Evolutionary conservation across 176 grass and related monocot genomes (phyloP), one percentile per base, ranked within the genome.

Genomic region (Zoysia japonica): DNA sequence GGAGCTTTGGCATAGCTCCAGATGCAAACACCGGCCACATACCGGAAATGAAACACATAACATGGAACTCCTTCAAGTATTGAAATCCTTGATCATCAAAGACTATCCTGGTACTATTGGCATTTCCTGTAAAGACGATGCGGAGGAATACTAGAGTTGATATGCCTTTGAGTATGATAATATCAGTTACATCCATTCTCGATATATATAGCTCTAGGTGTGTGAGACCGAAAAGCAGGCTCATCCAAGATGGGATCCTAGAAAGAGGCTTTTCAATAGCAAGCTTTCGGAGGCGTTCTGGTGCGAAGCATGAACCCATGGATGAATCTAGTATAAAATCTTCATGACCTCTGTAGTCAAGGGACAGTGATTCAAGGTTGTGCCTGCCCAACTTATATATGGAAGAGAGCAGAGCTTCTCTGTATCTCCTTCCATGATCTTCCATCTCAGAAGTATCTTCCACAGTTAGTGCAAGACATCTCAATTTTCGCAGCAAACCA

Each of bases 291-390:
- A 77, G 74, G 10, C 14, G 1, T 36, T 38, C 43, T 0, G 35
- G 28, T 48, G 28, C 5, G 20, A 77, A 77, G 14, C 74, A 76
- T 47, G 74, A 76, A 62, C 45, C 45, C 59, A 77, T 77, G 1
- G 74, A 65, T 19, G 74, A n/a, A 39, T 77, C 74, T 11, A 64
- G 59, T n/a, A 77, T 65, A 47, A 77, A 77, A 50, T 50, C 46
- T 65, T 77, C 74, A 50, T 64, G 14, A 3, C 74, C 74, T 48
- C 60, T 64, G 44, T 77, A 77, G 38, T 77, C 35, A 36, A 77
- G 12, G 16, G 59, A 50, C 1, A 77, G 28, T 49, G 60, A 64
- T 63, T 62, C 20, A 47, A 77, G 74, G 28, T 5, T 77, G 3
- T 64, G 57, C 38, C 74, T 50, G 7, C 13, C 59, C 43, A 77